phyloP scores from a whole-genome alignment of 495 filamentous ascomycete genomes.

The Entonaema liquescens region DNA sequence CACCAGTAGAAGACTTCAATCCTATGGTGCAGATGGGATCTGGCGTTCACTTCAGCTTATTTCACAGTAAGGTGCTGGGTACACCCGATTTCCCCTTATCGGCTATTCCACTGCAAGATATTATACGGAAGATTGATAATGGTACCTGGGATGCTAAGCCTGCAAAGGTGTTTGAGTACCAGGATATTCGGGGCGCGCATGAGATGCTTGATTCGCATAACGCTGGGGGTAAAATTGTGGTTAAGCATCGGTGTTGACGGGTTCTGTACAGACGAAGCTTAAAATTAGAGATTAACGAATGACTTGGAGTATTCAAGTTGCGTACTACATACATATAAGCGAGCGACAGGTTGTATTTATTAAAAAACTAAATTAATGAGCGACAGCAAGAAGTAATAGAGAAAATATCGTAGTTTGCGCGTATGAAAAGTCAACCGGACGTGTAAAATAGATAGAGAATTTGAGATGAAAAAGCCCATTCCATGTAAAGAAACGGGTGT shows the following conservation, averaged over 20 bases:
- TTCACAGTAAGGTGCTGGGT: slow-evolving; percentile 55
- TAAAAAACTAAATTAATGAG: neutral
- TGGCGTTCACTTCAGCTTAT: slow-evolving; percentile 62
- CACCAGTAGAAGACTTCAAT: slow-evolving; percentile 57
- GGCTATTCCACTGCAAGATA: slow-evolving; percentile 52
- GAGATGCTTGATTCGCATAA: slow-evolving; percentile 45
- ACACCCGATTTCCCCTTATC: slow-evolving; percentile 54
- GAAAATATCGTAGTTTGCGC: neutral
- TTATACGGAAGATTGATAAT: slow-evolving; percentile 17
- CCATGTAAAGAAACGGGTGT: too few relatives aligned
- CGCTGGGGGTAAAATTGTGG: slow-evolving; percentile 52
- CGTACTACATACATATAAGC: neutral
- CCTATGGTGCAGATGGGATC: slow-evolving; percentile 57
- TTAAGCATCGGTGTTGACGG: slow-evolving; percentile 31
- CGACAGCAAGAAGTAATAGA: neutral
- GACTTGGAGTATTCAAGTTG: too few relatives aligned
- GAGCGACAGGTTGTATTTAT: neutral
- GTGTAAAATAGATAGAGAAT: too few relatives aligned
- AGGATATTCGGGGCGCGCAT: slow-evolving; percentile 52
- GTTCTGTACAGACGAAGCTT: too few relatives aligned
- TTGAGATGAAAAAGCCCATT: too few relatives aligned
- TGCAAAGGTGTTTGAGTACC: slow-evolving; percentile 44
- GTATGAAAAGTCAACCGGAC: neutral
- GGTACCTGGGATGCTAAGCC: slow-evolving; percentile 45
- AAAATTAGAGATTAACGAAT: neutral